A percentile compares a stretch with the other conserved stretches of the same genome.
phyloP scores from a whole-genome alignment of 805 yeast genomes.

The Candida gorgasii region DNA sequence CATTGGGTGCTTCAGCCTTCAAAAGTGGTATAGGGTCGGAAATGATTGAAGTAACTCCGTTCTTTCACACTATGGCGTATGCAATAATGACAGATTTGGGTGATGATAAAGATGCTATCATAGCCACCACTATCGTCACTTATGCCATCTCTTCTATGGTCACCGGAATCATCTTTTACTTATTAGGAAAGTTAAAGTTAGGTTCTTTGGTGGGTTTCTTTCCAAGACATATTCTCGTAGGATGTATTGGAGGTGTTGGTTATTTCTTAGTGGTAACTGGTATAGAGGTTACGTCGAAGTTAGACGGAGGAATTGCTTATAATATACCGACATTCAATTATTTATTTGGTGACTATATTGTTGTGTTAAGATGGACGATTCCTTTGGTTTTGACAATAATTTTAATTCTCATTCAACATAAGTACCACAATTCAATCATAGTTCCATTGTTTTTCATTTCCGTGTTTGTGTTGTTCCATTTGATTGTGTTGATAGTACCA shows the following conservation, averaged over 20 bases:
- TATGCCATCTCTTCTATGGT: slow-evolving; percentile 81
- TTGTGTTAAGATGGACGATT: slow-evolving; percentile 56
- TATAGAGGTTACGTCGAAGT: slow-evolving; percentile 82
- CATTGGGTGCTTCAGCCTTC: slow-evolving; percentile 89
- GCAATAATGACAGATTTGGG: slow-evolving; percentile 62
- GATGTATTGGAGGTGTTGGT: slow-evolving; percentile 98
- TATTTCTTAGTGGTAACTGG: slow-evolving; percentile 90
- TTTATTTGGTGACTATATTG: slow-evolving; percentile 42
- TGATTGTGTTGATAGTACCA: slow-evolving; percentile 65
- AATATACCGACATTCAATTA: slow-evolving; percentile 53
- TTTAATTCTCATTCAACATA: slow-evolving; percentile 59
- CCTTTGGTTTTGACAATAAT: slow-evolving; percentile 66
- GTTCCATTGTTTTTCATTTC: slow-evolving; percentile 79
- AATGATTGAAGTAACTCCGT: slow-evolving; percentile 99
- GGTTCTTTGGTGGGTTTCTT: slow-evolving; percentile 92
- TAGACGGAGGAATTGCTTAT: slow-evolving; percentile 73
- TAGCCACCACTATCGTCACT: slow-evolving; percentile 85
- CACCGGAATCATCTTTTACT: slow-evolving; percentile 79
- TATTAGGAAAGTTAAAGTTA: slow-evolving; percentile 73
- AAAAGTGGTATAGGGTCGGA: slow-evolving; percentile 93
- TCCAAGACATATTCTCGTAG: slow-evolving; percentile 93
- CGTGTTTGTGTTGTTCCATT: slow-evolving; percentile 70
- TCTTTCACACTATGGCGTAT: slow-evolving; percentile 92
- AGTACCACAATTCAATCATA: slow-evolving; percentile 62
- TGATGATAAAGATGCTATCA: slow-evolving; percentile 49